Evolutionary conservation across 768 basidiomycete genomes (phyloP).

Genomic region (Mycena vitilis): DNA sequence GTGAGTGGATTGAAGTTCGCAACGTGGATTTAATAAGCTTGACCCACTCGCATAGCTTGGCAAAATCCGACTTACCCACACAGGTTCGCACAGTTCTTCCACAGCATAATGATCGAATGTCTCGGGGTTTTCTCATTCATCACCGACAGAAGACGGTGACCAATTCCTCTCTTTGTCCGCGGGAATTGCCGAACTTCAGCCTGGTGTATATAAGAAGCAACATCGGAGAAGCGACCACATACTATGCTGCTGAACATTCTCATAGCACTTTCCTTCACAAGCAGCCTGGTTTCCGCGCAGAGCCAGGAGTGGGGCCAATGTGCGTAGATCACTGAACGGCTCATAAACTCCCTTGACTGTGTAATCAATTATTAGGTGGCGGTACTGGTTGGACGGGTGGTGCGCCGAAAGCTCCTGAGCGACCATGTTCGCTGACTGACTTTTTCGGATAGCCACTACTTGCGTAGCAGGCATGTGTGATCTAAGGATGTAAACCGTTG

Average conservation of each 20-base stretch:
- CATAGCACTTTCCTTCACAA: neutral
- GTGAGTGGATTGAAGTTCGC: no score
- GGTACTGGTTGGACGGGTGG: conserved; percentile 7
- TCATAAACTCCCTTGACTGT: no score
- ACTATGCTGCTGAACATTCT: neutral
- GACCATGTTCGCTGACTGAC: neutral
- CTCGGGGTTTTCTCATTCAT: no score
- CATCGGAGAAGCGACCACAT: neutral
- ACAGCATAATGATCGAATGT: no score
- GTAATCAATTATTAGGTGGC: neutral
- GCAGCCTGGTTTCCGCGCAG: neutral
- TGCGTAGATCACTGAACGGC: no score
- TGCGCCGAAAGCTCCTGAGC: neutral
- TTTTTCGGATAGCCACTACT: neutral
- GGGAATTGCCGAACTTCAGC: neutral
- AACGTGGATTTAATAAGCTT: no score
- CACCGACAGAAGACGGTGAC: no score
- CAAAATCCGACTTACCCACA: no score
- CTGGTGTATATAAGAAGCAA: neutral
- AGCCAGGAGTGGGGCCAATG: conserved; percentile 1
- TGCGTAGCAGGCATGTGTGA: neutral
- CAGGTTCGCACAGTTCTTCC: no score
- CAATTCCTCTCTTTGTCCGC: no score
- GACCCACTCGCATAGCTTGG: no score
- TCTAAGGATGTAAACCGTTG: neutral